Evolutionary conservation across 352 stramenopile genomes (phyloP).

Genomic region (Pythium apleroticum): DNA sequence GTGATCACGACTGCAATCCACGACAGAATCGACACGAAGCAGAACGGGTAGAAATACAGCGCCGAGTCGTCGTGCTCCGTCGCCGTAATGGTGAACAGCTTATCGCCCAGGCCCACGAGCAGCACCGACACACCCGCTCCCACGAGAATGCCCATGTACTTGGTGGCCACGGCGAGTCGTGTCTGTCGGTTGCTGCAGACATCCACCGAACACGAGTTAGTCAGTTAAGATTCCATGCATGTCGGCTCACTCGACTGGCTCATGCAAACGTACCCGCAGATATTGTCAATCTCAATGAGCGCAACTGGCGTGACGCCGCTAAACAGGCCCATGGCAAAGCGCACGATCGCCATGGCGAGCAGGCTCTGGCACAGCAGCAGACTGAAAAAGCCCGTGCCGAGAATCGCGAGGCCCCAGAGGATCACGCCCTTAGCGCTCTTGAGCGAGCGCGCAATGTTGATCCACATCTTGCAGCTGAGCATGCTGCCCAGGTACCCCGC

Average conservation of each 20-base stretch:
- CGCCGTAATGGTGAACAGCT: conserved; percentile 45
- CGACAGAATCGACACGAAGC: conserved; percentile 68
- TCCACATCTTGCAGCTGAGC: conserved; percentile 76
- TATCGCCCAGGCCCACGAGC: conserved; percentile 48
- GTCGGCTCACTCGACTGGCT: background rate
- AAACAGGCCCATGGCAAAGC: conserved; percentile 73
- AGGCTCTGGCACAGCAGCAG: conserved; percentile 76
- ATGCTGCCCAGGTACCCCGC: conserved; percentile 67
- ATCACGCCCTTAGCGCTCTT: conserved; percentile 82
- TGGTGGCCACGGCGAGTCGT: conserved; percentile 54
- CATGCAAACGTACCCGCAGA: conserved; percentile 51
- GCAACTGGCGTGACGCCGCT: conserved; percentile 73
- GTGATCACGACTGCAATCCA: conserved; percentile 71
- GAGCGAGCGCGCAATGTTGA: conserved; percentile 69
- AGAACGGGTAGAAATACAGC: conserved; percentile 78
- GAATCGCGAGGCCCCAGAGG: conserved; percentile 73
- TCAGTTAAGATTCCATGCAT: too few species aligned
- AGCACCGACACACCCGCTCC: conserved; percentile 50
- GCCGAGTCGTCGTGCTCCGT: conserved; percentile 41
- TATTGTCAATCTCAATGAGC: conserved; percentile 82
- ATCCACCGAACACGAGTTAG: conserved; percentile 10
- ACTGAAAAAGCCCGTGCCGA: conserved; percentile 68
- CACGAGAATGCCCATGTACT: conserved; percentile 65
- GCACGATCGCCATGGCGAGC: conserved; percentile 72
- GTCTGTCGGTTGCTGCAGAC: conserved; percentile 52